Conservation (phyloP, 2,329 filamentous ascomycete species). For the Neofusicoccum kwambonambiense region DNA sequence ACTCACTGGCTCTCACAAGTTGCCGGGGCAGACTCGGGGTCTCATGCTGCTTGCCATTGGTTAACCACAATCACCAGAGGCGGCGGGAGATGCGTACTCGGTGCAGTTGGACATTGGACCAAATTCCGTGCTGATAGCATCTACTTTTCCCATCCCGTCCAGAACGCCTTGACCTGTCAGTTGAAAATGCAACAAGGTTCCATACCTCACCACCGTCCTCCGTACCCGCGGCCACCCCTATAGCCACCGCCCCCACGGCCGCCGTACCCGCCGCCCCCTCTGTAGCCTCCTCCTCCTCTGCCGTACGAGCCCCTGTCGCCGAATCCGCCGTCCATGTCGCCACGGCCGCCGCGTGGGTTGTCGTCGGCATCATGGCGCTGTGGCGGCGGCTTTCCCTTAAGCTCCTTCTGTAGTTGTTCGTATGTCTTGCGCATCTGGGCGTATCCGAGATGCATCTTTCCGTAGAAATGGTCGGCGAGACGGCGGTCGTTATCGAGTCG, state of each 20-base stretch:
- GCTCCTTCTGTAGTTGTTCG: constrained; percentile 81
- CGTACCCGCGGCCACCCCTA: constrained; percentile 9
- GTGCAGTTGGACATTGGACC: constrained; percentile 10
- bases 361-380: constrained; percentile 39
- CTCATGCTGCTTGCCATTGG: constrained; percentile 11
- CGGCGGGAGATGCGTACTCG: constrained; percentile 16
- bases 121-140: constrained; percentile 11
- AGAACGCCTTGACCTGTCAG: constrained; percentile 18
- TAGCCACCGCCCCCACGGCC: constrained; percentile 45
- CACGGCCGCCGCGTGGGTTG: constrained; percentile 38
- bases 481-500: constrained; percentile 91
- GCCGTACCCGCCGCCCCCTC: constrained; percentile 41
- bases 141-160: constrained; percentile 15
- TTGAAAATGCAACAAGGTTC: constrained; percentile 13
- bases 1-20: neutral
- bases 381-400: constrained; percentile 69
- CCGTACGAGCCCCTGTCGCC: constrained; percentile 42
- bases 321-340: constrained; percentile 38
- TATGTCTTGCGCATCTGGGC: constrained; percentile 96
- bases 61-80: constrained; percentile 13
- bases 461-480: constrained; percentile 95
- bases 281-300: constrained; percentile 34
- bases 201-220: constrained; percentile 18
- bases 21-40: neutral
- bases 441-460: constrained; percentile 98